A percentile compares a stretch with the other conserved stretches of the same genome.
These are phyloP conservation scores for Orbilia oligospora DNA, from an alignment of 2,329 filamentous ascomycete species.

Conservation along the genomic window DNA sequence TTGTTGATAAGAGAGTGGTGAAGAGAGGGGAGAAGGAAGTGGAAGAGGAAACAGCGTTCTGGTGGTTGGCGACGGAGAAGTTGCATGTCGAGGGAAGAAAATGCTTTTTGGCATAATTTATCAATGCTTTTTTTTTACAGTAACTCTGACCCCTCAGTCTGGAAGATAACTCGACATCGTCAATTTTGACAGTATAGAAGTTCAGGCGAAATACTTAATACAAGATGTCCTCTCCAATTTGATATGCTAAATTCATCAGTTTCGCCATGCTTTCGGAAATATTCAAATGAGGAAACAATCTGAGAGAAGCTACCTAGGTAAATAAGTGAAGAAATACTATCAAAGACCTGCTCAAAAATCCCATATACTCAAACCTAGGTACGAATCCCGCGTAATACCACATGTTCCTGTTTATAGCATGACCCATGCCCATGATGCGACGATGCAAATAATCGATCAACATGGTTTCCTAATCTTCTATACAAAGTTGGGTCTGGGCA, in stretches of 20 bases:
- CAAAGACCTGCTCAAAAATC: not conserved
- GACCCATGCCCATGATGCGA: not conserved
- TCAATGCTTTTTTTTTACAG: not conserved
- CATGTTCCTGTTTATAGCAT: not conserved
- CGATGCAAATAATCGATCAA: conserved; percentile 1
- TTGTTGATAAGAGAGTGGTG: conserved; percentile 11
- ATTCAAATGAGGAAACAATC: too few relatives aligned
- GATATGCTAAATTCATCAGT: not conserved
- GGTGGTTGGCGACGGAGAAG: conserved; percentile 49
- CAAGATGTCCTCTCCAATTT: too few relatives aligned
- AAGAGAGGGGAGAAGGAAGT: conserved; percentile 19
- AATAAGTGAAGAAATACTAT: too few relatives aligned
- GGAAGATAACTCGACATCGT: too few relatives aligned
- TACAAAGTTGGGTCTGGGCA: not conserved
- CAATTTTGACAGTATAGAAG: too few relatives aligned
- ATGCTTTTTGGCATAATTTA: conserved; percentile 29
- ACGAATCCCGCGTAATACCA: not conserved
- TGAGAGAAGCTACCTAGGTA: too few relatives aligned
- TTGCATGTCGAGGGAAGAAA: conserved; percentile 42
- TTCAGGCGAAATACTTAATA: too few relatives aligned
- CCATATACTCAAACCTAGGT: not conserved
- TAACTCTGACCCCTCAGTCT: too few relatives aligned
- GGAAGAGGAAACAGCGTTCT: conserved; percentile 35
- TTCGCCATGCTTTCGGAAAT: too few relatives aligned
- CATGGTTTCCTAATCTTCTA: not conserved